Conservation (phyloP, 2,329 filamentous ascomycete genomes). For the Xylaria sp. region DNA sequence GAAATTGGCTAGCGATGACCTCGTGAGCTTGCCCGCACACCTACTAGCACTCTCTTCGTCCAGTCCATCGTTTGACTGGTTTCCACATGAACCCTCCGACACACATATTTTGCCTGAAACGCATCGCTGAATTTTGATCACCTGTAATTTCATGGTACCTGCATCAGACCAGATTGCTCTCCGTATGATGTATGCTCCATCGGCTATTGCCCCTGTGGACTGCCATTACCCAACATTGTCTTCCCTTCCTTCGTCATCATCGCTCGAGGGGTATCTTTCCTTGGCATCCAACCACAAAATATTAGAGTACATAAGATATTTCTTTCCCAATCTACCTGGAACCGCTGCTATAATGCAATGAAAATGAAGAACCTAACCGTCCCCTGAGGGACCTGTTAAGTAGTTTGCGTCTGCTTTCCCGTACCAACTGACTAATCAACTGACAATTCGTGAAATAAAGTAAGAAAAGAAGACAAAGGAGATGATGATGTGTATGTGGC, state of each 20-base stretch:
- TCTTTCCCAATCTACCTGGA: slow-evolving; percentile 43
- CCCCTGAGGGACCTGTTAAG: slow-evolving; percentile 30
- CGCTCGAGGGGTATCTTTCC: slow-evolving; percentile 45
- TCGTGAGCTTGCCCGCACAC: slow-evolving; percentile 27
- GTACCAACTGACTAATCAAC: slow-evolving; percentile 28
- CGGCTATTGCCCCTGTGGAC: slow-evolving; percentile 26
- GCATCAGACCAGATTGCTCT: slow-evolving; percentile 31
- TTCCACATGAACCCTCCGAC: slow-evolving; percentile 26
- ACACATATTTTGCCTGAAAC: slow-evolving; percentile 40
- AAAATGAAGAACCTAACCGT: slow-evolving; percentile 27
- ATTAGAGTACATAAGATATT: slow-evolving; percentile 34
- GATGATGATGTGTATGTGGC: slow-evolving; percentile 38
- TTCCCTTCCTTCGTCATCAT: slow-evolving; percentile 35
- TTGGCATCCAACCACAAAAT: slow-evolving; percentile 35
- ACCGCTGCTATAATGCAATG: slow-evolving; percentile 40
- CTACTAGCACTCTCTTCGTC: slow-evolving; percentile 15
- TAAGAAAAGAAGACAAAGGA: slow-evolving; percentile 34
- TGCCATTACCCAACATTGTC: slow-evolving; percentile 31
- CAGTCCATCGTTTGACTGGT: slow-evolving; percentile 18
- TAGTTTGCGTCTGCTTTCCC: slow-evolving; percentile 30
- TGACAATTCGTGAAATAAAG: slow-evolving; percentile 29
- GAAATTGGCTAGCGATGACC: slow-evolving; percentile 28
- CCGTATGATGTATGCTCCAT: slow-evolving; percentile 28
- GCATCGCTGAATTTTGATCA: slow-evolving; percentile 31
- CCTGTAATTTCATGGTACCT: slow-evolving; percentile 38